A percentile compares a stretch with the other conserved stretches of the same genome.
These are phyloP conservation scores for Arabis hirsuta DNA, from an alignment of 345 rosid genomes.

Conservation along the genomic window DNA sequence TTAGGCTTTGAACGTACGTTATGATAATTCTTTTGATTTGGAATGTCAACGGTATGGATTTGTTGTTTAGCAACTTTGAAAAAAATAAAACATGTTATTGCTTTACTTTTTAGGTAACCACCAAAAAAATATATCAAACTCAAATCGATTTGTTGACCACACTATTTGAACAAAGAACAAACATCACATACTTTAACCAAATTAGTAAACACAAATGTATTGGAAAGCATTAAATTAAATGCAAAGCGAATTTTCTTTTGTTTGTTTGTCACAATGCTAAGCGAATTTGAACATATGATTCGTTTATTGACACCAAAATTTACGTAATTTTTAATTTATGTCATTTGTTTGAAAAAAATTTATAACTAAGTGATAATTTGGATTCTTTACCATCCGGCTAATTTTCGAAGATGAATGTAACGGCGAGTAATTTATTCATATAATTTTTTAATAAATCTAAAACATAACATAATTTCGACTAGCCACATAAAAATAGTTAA, in stretches of 20 bases:
- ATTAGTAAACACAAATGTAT: not conserved
- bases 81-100: not conserved
- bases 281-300: not conserved
- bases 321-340: not conserved
- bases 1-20: constrained; percentile 38
- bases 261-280: no score
- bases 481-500: no score
- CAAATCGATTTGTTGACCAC: constrained; percentile 17
- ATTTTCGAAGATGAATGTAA: no score
- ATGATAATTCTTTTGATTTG: constrained; percentile 30
- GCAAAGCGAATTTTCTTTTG: not conserved
- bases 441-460: no score
- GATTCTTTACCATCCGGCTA: no score
- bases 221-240: not conserved
- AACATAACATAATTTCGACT: no score
- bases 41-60: constrained; percentile 36
- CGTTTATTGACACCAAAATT: constrained; percentile 15
- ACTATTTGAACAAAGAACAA: constrained; percentile 12
- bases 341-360: no score
- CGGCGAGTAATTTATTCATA: no score
- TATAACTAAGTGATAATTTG: no score
- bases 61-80: constrained; percentile 2
- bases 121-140: not conserved
- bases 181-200: constrained; percentile 1
- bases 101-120: constrained; percentile 31